Evolutionary conservation across 2,329 filamentous ascomycete genomes (phyloP).

Genomic region (Rhinocladiella mackenziei): DNA sequence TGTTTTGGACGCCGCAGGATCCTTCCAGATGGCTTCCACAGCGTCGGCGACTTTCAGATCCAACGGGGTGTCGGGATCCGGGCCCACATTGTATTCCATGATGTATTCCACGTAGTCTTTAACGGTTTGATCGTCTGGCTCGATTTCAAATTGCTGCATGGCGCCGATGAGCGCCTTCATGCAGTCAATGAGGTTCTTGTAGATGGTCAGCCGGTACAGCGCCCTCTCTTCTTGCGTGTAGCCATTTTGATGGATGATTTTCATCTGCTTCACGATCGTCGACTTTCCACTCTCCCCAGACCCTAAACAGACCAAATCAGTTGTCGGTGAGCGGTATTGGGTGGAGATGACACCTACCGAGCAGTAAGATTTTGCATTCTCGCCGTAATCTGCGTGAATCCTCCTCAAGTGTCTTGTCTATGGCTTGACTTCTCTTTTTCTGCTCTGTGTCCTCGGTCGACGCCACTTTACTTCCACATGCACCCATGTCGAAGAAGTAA

Average conservation of each 20-base stretch:
- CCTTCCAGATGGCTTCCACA: constrained; percentile 82
- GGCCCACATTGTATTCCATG: constrained; percentile 81
- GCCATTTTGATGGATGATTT: constrained; percentile 98
- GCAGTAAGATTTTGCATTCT: constrained; percentile 97
- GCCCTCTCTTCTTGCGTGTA: constrained; percentile 92
- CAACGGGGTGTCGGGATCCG: constrained; percentile 80
- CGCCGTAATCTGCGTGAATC: constrained; percentile 86
- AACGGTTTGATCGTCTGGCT: constrained; percentile 68
- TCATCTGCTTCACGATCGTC: constrained; percentile 99
- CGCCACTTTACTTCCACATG: constrained; percentile 83
- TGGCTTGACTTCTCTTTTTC: constrained; percentile 94
- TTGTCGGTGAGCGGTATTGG: constrained; percentile 8
- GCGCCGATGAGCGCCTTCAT: constrained; percentile 87
- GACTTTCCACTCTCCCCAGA: constrained; percentile 99
- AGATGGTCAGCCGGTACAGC: constrained; percentile 92
- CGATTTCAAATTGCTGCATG: constrained; percentile 86
- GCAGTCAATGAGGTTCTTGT: constrained; percentile 97
- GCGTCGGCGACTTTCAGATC: constrained; percentile 77
- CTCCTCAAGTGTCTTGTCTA: constrained; percentile 89
- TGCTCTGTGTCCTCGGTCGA: constrained; percentile 72
- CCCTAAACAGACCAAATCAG: constrained; percentile 51
- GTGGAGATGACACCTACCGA: constrained; percentile 61
- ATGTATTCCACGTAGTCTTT: constrained; percentile 73
- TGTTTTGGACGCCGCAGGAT: constrained; percentile 74
- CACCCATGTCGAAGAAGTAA: constrained; percentile 64